Percentiles rank a stretch among this genome's conserved stretches.
phyloP scores from a whole-genome alignment of 2,329 filamentous ascomycete genomes.

The Botryosphaeria dothidea region DNA sequence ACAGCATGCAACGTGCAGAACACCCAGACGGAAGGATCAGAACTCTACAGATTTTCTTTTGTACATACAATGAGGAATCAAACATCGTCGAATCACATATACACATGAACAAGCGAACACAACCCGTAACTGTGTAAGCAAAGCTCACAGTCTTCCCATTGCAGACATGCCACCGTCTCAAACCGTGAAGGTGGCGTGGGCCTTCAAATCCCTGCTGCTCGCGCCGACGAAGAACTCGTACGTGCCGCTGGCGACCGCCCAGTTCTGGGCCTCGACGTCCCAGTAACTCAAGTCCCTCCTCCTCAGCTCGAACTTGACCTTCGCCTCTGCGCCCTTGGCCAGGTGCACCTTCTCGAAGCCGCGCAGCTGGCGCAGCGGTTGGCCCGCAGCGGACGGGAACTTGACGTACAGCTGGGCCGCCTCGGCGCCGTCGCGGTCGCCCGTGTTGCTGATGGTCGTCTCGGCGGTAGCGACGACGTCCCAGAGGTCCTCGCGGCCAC shows the following conservation, averaged over 20 bases:
- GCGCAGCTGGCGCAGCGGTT: conserved; percentile 21
- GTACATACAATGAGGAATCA: too few species aligned
- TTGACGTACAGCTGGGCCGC: conserved; percentile 23
- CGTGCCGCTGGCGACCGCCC: conserved; percentile 20
- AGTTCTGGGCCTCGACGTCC: conserved; percentile 21
- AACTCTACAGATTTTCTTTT: too few species aligned
- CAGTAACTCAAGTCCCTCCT: conserved; percentile 23
- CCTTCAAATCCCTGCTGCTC: conserved; percentile 17
- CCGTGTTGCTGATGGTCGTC: conserved; percentile 22
- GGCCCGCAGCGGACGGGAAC: conserved; percentile 19
- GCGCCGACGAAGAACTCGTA: conserved; percentile 18
- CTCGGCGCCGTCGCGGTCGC: conserved; percentile 21
- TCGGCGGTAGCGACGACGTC: conserved; percentile 12
- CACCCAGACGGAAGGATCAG: too few species aligned
- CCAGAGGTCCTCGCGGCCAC: conserved; percentile 18
- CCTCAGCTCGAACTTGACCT: conserved; percentile 17
- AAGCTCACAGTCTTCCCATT: too few species aligned
- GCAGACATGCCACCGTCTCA: not conserved
- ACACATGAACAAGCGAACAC: not conserved
- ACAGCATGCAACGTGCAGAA: too few species aligned
- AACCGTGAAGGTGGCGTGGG: not conserved
- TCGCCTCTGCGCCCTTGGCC: conserved; percentile 15
- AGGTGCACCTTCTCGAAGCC: conserved; percentile 23
- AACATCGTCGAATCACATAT: not conserved
- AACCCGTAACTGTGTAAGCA: too few species aligned